These are phyloP conservation scores for Alternaria metachromatica DNA, from an alignment of 2,329 filamentous ascomycete genomes.

Conservation along the genomic window DNA sequence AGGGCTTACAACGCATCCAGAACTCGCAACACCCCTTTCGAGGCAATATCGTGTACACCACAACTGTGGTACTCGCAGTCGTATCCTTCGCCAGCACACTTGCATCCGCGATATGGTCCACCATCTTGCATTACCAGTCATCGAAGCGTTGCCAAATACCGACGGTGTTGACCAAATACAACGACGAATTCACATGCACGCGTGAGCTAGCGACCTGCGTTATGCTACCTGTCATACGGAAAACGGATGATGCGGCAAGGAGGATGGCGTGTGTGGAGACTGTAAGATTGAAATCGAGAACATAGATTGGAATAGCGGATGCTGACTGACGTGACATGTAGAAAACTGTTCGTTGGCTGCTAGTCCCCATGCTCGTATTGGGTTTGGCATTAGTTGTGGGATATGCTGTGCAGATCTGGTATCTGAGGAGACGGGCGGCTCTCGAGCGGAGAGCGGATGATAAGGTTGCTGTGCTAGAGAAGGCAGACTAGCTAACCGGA, in stretches of 20 bases:
- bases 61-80: not conserved
- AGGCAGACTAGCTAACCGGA: not conserved
- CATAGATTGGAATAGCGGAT: accelerated
- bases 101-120: not conserved
- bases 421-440: not conserved
- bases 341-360: not conserved
- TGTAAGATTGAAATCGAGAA: not conserved
- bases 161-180: not conserved
- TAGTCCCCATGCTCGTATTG: not conserved
- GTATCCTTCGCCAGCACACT: not conserved
- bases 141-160: not conserved
- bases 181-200: not conserved
- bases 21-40: not conserved
- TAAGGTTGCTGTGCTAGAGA: not conserved
- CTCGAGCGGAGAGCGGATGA: not conserved
- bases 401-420: not conserved
- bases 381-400: not conserved
- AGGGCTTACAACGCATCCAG: not conserved
- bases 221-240: not conserved
- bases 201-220: not conserved
- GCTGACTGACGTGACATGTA: not conserved
- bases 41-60: not conserved
- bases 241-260: not conserved
- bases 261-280: not conserved
- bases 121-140: not conserved